Percentiles rank a stretch among this genome's conserved stretches.
Conservation (phyloP, 129 eudicot species). For the Arctium minus region DNA sequence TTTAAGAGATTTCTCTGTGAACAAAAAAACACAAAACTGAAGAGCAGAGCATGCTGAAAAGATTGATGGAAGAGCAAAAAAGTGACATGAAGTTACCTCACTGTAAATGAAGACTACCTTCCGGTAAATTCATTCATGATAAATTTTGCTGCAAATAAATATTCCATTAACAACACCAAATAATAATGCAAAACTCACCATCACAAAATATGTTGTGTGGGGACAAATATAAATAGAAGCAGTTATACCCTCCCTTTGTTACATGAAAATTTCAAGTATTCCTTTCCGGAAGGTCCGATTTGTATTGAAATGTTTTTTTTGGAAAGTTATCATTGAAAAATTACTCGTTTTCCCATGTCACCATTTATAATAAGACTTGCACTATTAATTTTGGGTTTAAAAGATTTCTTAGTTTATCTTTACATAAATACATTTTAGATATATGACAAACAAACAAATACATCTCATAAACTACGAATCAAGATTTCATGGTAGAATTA, state of each 20-base stretch:
- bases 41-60: too few species aligned
- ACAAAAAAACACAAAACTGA: too few species aligned
- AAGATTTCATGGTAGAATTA: neutral
- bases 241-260: neutral
- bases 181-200: neutral
- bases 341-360: too few species aligned
- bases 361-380: too few species aligned
- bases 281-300: neutral
- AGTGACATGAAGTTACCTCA: conserved; percentile 25
- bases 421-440: too few species aligned
- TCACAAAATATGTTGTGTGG: neutral
- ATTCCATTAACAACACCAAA: neutral
- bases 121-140: conserved; percentile 45
- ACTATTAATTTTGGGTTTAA: too few species aligned
- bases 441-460: too few species aligned
- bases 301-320: neutral
- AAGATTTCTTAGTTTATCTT: too few species aligned
- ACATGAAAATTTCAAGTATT: neutral
- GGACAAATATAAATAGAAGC: neutral
- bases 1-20: too few species aligned
- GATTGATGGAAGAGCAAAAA: too few species aligned
- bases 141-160: conserved; percentile 39
- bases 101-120: conserved; percentile 13
- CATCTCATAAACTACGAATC: too few species aligned
- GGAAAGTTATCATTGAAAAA: neutral